phyloP scores from a whole-genome alignment of 192 early-diverging fungal genomes.

The Rhizophagus sp. region DNA sequence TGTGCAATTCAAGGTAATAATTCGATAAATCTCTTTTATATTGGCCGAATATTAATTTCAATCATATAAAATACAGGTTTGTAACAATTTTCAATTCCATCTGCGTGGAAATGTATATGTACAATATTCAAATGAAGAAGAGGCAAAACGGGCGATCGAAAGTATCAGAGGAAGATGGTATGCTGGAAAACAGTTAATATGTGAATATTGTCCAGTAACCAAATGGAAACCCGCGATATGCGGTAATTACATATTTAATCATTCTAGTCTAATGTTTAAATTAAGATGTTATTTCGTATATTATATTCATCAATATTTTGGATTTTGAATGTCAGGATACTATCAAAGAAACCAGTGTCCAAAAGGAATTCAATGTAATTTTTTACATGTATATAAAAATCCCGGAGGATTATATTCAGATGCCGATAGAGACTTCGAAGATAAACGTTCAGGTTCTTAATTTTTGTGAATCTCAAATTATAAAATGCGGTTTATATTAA shows the following conservation, averaged over 20 bases:
- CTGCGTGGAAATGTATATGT: conserved; percentile 51
- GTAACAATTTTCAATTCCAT: conserved; percentile 43
- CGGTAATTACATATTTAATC: conserved; percentile 29
- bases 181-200: conserved; percentile 39
- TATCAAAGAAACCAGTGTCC: conserved; percentile 35
- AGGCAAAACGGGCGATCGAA: conserved; percentile 37
- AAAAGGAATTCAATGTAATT: conserved; percentile 45
- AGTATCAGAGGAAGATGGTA: conserved; percentile 43
- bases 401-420: conserved; percentile 41
- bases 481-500: not conserved
- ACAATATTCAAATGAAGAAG: conserved; percentile 44
- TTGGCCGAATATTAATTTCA: not conserved
- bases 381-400: conserved; percentile 45
- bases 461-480: not conserved
- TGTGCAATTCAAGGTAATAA: conserved; percentile 44
- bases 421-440: conserved; percentile 42
- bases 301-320: not conserved
- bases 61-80: conserved; percentile 28
- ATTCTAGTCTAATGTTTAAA: too few species aligned
- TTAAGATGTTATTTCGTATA: too few species aligned
- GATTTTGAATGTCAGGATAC: conserved; percentile 7
- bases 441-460: not conserved
- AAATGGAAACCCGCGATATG: conserved; percentile 51
- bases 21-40: not conserved
- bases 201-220: conserved; percentile 41